Evolutionary conservation across 2,329 filamentous ascomycete species (phyloP).

Genomic region (Xylaria sp.): DNA sequence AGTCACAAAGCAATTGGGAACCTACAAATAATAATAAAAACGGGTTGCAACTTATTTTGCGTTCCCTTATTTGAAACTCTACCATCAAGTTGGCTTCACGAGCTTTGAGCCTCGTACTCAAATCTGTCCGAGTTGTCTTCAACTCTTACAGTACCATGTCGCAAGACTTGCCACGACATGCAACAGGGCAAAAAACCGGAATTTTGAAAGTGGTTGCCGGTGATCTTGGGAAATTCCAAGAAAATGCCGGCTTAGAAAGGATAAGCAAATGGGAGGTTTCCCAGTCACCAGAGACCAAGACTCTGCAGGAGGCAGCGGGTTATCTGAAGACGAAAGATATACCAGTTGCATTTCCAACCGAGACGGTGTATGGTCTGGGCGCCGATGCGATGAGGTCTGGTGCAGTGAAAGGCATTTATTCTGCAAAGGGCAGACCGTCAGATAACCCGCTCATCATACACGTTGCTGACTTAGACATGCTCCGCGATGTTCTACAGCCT

Average conservation of each 20-base stretch:
- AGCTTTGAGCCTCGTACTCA: constrained; percentile 35
- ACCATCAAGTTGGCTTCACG: constrained; percentile 47
- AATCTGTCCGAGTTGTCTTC: constrained; percentile 45
- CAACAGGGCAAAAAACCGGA: constrained; percentile 38
- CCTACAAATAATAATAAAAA: neutral
- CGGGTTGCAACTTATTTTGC: neutral
- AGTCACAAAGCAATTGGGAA: neutral
- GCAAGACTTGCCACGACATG: constrained; percentile 42
- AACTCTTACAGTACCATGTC: constrained; percentile 50
- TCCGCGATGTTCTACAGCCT: constrained; percentile 69
- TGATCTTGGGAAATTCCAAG: constrained; percentile 45
- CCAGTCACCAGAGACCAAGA: constrained; percentile 40
- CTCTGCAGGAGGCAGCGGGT: constrained; percentile 72
- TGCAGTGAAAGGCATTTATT: constrained; percentile 91
- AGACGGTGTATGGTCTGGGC: constrained; percentile 97
- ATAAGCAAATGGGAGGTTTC: constrained; percentile 47
- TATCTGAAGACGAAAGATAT: constrained; percentile 72
- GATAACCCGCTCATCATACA: constrained; percentile 98
- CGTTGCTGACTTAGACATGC: constrained; percentile 81
- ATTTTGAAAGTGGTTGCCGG: constrained; percentile 43
- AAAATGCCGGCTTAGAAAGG: constrained; percentile 43
- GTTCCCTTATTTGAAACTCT: neutral
- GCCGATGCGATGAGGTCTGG: constrained; percentile 89
- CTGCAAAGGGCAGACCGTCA: constrained; percentile 87
- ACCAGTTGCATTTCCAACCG: constrained; percentile 95